Base-by-base conservation (phyloP, 176 grass and related monocot genomes). In the Chrysopogon serrulatus region DNA sequence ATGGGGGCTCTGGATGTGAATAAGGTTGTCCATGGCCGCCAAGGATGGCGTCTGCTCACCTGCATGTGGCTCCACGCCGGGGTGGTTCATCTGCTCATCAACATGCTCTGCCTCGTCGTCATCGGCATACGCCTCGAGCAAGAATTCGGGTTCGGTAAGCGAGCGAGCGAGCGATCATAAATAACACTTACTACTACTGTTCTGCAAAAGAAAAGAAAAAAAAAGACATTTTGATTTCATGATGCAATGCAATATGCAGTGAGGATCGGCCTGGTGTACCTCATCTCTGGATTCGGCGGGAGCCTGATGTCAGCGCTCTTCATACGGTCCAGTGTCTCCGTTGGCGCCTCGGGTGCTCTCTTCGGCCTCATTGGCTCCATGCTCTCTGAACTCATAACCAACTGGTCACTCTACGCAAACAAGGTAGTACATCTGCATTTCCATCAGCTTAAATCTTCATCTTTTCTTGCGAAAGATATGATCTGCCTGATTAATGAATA, bases 381-480 rank as follows among this genome's bases (percentile, higher is more conserved):
- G 96, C 96, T 98, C 70, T 95, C 96, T 36, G 96, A 98, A 37
- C 92, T 98, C 30, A 82, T 98, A 56, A 98, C 79, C 19, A 98
- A 98, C 82, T 98, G 96, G 96, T 78, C 96, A 21, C 92, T 98
- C 61, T 98, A 98, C 57, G 91, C 80, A 80, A 98, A 98, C 71
- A 95, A 98, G 91, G 95, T 97, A 9, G 2, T 19, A 24, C 3
- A 49, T 6, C 9, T 48, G 43, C 70, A 73, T 47, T 17, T 42
- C 40, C n/a, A 5, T 24, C 8, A 24, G 8, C 53, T n/a, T n/a
- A 30, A n/a, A 49, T 28, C 71, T 19, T 73, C 42, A 26, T 35
- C n/a, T 31, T 5, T 14, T 64, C 65, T 53, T 33, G 0, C 19
- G 27, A 40, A 65, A 39, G 64, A n/a, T n/a, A n/a, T n/a, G n/a